These are phyloP conservation scores for Gryganskiella cystojenkinii DNA, from an alignment of 192 early-diverging fungal genomes.

Conservation along the genomic window DNA sequence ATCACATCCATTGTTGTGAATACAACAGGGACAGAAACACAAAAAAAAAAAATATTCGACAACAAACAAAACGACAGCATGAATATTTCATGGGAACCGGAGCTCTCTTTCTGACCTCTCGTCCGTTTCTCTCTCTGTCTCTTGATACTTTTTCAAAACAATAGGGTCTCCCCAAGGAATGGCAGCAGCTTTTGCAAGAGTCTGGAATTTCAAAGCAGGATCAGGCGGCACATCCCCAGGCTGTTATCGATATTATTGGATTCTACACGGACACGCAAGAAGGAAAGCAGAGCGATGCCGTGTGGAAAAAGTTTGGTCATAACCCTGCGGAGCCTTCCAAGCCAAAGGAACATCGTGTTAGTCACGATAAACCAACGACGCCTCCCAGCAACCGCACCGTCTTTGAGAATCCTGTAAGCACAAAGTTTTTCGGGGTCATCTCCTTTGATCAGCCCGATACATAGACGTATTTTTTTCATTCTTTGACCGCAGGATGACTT, in stretches of 20 bases:
- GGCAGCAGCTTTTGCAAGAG: constrained; percentile 91
- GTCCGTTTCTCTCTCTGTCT: constrained; percentile 6
- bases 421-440: background rate
- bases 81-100: background rate
- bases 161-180: constrained; percentile 94
- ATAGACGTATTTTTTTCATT: background rate
- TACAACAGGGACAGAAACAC: background rate
- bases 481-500: background rate
- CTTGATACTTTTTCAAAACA: background rate
- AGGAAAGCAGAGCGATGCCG: constrained; percentile 49
- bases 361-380: constrained; percentile 24
- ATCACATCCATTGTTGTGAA: constrained; percentile 2
- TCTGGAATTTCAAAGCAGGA: constrained; percentile 96
- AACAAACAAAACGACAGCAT: background rate
- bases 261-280: constrained; percentile 79
- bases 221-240: constrained; percentile 93
- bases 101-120: constrained; percentile 4
- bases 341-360: constrained; percentile 21
- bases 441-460: background rate
- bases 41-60: background rate
- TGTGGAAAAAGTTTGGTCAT: constrained; percentile 63
- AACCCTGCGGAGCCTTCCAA: constrained; percentile 14
- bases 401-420: constrained; percentile 38
- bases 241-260: constrained; percentile 84
- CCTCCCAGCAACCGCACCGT: constrained; percentile 17